phyloP scores from a whole-genome alignment of 2,329 filamentous ascomycete genomes.

The Plenodomus biglobosus region DNA sequence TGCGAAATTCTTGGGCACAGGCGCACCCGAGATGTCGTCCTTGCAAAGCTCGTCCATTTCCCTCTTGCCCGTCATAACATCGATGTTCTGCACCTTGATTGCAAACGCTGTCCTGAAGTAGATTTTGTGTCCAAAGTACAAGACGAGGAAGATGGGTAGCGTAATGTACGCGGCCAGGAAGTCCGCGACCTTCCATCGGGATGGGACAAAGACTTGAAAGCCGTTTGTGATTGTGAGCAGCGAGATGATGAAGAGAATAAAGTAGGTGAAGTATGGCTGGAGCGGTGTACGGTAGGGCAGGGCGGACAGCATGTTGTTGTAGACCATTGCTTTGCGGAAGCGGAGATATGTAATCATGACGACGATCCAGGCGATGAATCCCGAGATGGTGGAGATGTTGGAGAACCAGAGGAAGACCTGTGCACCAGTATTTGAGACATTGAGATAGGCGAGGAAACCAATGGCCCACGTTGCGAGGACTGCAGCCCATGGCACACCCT shows the following conservation, averaged over 20 bases:
- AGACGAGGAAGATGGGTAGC: slow-evolving; percentile 38
- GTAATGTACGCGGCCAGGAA: slow-evolving; percentile 57
- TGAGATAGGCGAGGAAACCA: slow-evolving; percentile 53
- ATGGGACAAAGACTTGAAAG: slow-evolving; percentile 57
- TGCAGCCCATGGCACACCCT: slow-evolving; percentile 46
- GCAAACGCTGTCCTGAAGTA: slow-evolving; percentile 31
- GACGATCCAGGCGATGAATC: slow-evolving; percentile 59
- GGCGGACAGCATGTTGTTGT: slow-evolving; percentile 58
- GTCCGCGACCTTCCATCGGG: slow-evolving; percentile 49
- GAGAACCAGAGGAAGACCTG: slow-evolving; percentile 68
- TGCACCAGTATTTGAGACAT: slow-evolving; percentile 49
- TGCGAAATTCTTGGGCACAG: slow-evolving; percentile 37
- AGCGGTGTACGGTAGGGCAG: slow-evolving; percentile 54
- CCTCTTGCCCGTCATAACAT: slow-evolving; percentile 38
- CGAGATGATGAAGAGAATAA: slow-evolving; percentile 55
- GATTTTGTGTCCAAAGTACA: slow-evolving; percentile 42
- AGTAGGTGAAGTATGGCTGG: slow-evolving; percentile 59
- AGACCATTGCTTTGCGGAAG: slow-evolving; percentile 53
- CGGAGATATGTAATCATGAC: slow-evolving; percentile 61
- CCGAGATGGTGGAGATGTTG: slow-evolving; percentile 65
- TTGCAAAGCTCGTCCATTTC: slow-evolving; percentile 43
- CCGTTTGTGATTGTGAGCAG: slow-evolving; percentile 41
- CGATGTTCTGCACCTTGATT: slow-evolving; percentile 33
- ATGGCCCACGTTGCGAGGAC: slow-evolving; percentile 47
- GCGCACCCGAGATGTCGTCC: slow-evolving; percentile 32